A percentile compares a stretch with the other conserved stretches of the same genome.
These are phyloP conservation scores for Diversispora eburnea DNA, from an alignment of 192 early-diverging fungal genomes.

Conservation along the genomic window DNA sequence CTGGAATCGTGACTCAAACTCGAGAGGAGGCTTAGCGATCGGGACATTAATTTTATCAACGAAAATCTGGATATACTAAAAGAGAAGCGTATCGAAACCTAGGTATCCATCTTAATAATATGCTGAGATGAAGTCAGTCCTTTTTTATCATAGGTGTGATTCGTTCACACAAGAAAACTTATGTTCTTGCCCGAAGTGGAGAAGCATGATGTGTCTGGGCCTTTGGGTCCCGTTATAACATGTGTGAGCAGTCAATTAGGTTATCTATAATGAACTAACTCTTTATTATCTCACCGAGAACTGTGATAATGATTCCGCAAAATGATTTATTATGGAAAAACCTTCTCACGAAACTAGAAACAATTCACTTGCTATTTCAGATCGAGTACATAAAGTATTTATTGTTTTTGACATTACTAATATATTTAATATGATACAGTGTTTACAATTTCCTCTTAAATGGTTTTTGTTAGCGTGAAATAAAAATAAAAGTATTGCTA, in stretches of 20 bases:
- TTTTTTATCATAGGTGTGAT: background rate
- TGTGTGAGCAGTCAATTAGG: background rate
- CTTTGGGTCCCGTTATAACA: background rate
- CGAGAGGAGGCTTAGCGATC: background rate
- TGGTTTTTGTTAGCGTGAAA: no score
- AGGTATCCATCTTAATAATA: no score
- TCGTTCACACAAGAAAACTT: constrained; percentile 14
- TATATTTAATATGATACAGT: no score
- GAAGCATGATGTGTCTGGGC: constrained; percentile 14
- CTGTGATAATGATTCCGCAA: background rate
- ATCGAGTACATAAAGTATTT: no score
- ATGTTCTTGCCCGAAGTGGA: constrained; percentile 16
- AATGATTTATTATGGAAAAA: constrained; percentile 11
- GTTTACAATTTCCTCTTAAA: no score
- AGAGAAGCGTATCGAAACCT: no score
- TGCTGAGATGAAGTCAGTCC: no score
- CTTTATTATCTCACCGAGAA: background rate
- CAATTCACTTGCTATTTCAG: background rate
- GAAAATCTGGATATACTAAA: no score
- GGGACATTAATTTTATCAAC: no score
- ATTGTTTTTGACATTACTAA: no score
- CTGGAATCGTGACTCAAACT: no score
- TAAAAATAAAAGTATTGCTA: no score
- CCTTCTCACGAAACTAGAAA: background rate
- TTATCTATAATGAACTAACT: background rate